phyloP scores from a whole-genome alignment of 1,139 yeast species.

The Candida gigantensis region DNA sequence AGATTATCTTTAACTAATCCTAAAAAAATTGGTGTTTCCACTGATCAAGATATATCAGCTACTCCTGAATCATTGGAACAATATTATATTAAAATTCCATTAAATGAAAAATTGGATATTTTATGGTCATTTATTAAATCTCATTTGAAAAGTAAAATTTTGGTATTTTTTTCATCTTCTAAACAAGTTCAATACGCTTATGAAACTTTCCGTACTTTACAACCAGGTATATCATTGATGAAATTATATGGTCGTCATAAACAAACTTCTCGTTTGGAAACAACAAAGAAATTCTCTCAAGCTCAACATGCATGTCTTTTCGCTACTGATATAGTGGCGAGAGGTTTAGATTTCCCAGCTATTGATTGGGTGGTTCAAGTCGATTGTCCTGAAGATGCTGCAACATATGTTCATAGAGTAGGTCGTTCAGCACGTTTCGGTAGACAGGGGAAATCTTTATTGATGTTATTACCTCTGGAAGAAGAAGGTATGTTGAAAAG shows the following conservation, averaged over 20 bases:
- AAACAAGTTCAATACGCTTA: constrained; percentile 94
- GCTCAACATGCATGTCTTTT: constrained; percentile 87
- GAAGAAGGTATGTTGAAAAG: constrained; percentile 74
- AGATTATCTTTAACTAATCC: constrained; percentile 84
- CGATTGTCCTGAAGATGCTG: constrained; percentile 95
- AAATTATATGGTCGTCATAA: constrained; percentile 95
- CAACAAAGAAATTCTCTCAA: constrained; percentile 79
- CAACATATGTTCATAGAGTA: constrained; percentile 93
- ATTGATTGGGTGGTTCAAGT: constrained; percentile 97
- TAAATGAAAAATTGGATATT: constrained; percentile 81
- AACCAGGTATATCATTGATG: constrained; percentile 92
- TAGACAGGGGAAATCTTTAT: constrained; percentile 78
- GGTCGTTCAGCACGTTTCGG: constrained; percentile 97
- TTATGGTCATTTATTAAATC: constrained; percentile 89
- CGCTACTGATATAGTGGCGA: constrained; percentile 96
- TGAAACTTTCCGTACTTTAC: constrained; percentile 86
- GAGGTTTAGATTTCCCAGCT: constrained; percentile 97
- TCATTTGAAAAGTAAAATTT: constrained; percentile 79
- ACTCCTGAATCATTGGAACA: constrained; percentile 89
- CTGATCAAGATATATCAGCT: constrained; percentile 49
- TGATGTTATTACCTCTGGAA: constrained; percentile 83
- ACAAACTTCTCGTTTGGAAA: constrained; percentile 89
- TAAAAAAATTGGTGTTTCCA: constrained; percentile 64
- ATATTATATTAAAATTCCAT: constrained; percentile 67
- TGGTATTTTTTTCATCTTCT: constrained; percentile 89